Evolutionary conservation across 805 yeast species (phyloP), one percentile per base, ranked within the genome.

Genomic region (Nadsonia fulvescens): DNA sequence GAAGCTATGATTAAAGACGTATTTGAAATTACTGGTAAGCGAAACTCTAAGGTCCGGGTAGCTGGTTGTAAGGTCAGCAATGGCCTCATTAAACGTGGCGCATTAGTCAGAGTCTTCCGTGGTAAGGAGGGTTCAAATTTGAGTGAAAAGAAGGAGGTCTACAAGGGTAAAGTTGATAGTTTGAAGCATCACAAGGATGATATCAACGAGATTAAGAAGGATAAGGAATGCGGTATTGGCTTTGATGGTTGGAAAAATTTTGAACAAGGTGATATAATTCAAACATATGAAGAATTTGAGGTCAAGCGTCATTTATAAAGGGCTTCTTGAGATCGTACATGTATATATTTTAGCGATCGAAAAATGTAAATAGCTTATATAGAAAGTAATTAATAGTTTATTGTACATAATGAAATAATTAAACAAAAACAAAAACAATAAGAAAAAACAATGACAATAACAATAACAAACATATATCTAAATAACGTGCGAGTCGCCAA

Each of bases 151-250:
- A 58, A 58, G 10, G 46, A 66, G 5, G 48, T 51, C 37, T 66
- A 50, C 30, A 53, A 59, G 20, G 94, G 93, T 2, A 52, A 53
- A 7, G 45, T 89, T 5, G 63, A 71, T 3, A 70, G 86, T 5
- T 59, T 89, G 47, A 82, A 78, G 50, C 78, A 76, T 34, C 70
- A 69, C 27, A 81, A 79, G 46, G 83, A 78, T 23, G 91, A 78
- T 37, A 76, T 73, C 4, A 37, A 52, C 2, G 86, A 75, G 40
- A 78, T 77, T 6, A 66, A 66, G 31, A 83, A 78, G 50, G 95
- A 93, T 15, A 63, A 64, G 15, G 98, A 89, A 39, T 89, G 95
- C 56, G 98, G 98, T 28, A 45, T 86, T 13, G 54, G 79, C 0
- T 69, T 89, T 36, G 66, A 59, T 2, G 37, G 34, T 16, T 81